A percentile compares a stretch with the other conserved stretches of the same genome.
These are phyloP conservation scores for Fusarium liriodendri DNA, from an alignment of 2,329 filamentous ascomycete genomes.

Conservation along the genomic window DNA sequence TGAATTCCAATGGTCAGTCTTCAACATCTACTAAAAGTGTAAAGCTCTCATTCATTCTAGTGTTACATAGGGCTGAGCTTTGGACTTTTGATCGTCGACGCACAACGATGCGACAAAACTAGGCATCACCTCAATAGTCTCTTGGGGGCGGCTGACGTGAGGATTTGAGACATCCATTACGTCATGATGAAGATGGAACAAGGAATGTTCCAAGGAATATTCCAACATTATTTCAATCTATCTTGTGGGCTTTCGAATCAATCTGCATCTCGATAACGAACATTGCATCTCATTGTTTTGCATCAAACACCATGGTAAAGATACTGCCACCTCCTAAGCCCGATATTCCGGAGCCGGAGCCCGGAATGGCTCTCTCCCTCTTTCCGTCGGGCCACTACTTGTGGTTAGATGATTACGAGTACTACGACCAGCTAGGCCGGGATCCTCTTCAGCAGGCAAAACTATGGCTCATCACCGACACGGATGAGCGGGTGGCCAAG, in stretches of 20 bases:
- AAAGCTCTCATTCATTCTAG: not conserved
- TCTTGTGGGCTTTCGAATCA: not conserved
- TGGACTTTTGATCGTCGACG: not conserved
- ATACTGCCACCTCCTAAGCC: not conserved
- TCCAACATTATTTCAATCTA: not conserved
- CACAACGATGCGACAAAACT: not conserved
- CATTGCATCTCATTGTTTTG: not conserved
- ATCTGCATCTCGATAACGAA: not conserved
- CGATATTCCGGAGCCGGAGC: not conserved
- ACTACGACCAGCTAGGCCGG: not conserved
- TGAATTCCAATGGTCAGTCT: too few relatives aligned
- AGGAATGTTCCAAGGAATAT: not conserved
- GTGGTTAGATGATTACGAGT: not conserved
- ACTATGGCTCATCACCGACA: not conserved
- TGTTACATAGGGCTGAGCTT: not conserved
- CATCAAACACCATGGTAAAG: not conserved
- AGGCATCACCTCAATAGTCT: not conserved
- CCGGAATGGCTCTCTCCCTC: not conserved
- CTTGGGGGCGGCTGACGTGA: not conserved
- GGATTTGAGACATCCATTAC: not conserved
- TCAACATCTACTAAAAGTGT: not conserved
- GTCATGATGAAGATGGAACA: not conserved
- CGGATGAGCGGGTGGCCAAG: not conserved
- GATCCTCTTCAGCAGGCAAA: not conserved
- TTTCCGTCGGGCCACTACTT: not conserved